These are phyloP conservation scores for Dicorynia guianensis DNA, from an alignment of 306 rosid genomes.

Conservation along the genomic window DNA sequence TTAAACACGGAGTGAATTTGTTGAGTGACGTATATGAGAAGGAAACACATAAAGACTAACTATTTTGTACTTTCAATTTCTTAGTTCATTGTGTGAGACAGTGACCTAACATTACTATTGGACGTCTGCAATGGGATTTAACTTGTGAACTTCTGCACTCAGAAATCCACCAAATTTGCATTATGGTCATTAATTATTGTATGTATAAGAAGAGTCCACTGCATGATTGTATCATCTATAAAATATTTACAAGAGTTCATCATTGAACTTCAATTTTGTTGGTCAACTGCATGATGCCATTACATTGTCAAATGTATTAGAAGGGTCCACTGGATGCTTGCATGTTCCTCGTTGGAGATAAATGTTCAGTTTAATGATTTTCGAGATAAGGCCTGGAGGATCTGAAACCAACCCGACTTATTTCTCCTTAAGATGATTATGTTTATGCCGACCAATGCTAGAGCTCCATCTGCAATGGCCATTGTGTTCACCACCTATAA, in stretches of 20 bases:
- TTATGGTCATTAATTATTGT: background rate
- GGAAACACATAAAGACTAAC: slow-evolving; percentile 12
- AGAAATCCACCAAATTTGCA: background rate
- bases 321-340: no score
- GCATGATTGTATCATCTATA: background rate
- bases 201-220: background rate
- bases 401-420: no score
- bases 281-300: background rate
- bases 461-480: no score
- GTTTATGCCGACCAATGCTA: no score
- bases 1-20: slow-evolving; percentile 65
- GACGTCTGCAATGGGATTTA: slow-evolving; percentile 18
- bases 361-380: no score
- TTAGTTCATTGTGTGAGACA: slow-evolving; percentile 26
- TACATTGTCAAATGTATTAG: no score
- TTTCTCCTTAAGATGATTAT: no score
- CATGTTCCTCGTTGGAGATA: no score
- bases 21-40: slow-evolving; percentile 37
- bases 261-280: background rate
- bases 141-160: background rate
- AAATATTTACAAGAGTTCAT: background rate
- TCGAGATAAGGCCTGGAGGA: no score
- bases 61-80: slow-evolving; percentile 23
- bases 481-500: no score
- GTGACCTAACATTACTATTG: slow-evolving; percentile 9